Evolutionary conservation across 768 basidiomycete species (phyloP).

Genomic region (Tricholoma saponaceum): DNA sequence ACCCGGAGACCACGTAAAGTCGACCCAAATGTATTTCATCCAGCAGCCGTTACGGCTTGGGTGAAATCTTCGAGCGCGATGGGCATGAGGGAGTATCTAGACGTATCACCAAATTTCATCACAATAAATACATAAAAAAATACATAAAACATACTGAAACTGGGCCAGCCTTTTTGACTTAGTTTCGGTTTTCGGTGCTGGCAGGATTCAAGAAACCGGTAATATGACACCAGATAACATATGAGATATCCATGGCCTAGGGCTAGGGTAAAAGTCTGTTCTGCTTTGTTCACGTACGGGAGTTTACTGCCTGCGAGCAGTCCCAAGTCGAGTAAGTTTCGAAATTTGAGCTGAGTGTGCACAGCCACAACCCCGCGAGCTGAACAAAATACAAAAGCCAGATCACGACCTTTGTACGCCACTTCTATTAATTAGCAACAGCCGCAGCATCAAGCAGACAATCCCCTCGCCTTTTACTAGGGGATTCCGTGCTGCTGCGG

Average conservation of each 20-base stretch:
- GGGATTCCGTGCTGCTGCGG: slow-evolving; percentile 27
- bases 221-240: neutral
- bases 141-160: neutral
- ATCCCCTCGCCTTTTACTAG: slow-evolving; percentile 32
- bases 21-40: neutral
- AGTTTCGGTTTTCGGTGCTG: too few species aligned
- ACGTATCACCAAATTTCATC: too few species aligned
- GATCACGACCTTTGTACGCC: neutral
- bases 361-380: slow-evolving; percentile 15
- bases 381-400: slow-evolving; percentile 15
- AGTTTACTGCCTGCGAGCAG: too few species aligned
- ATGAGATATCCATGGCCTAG: neutral
- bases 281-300: too few species aligned
- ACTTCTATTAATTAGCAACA: slow-evolving; percentile 10
- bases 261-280: too few species aligned
- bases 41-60: neutral
- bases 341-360: too few species aligned
- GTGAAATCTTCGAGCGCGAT: neutral
- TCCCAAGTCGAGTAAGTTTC: too few species aligned
- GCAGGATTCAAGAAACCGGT: neutral
- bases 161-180: too few species aligned
- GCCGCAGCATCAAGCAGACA: slow-evolving; percentile 24
- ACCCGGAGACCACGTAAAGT: neutral
- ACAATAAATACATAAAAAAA: too few species aligned
- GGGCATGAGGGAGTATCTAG: too few species aligned